A percentile compares a stretch with the other conserved stretches of the same genome.
Conservation (phyloP, 768 basidiomycete genomes). For the Pleurotus djamor region DNA sequence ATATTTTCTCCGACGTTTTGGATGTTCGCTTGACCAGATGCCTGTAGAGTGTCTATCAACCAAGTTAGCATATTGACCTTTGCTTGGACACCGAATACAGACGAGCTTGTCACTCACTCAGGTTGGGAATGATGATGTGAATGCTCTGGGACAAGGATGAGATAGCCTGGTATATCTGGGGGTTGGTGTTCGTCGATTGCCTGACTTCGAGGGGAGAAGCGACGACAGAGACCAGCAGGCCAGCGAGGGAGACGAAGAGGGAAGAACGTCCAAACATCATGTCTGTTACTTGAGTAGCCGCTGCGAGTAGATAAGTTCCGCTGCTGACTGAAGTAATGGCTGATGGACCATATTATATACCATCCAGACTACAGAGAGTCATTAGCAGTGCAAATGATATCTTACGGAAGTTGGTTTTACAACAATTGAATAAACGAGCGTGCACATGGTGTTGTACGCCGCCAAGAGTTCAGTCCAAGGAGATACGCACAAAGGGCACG, state of each 20-base stretch:
- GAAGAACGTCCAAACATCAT: conserved; percentile 27
- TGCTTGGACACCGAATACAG: neutral
- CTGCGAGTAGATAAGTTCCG: too few relatives aligned
- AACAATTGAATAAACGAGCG: too few relatives aligned
- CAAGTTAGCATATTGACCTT: neutral
- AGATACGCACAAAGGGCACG: too few relatives aligned
- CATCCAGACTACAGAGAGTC: too few relatives aligned
- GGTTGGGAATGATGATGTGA: conserved; percentile 18
- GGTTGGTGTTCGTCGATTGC: conserved; percentile 30
- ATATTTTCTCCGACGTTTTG: conserved; percentile 25
- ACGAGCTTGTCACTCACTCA: conserved; percentile 18
- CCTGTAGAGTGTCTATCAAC: conserved; percentile 22
- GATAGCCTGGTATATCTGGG: conserved; percentile 22
- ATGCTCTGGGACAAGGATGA: conserved; percentile 19
- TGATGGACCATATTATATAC: too few relatives aligned
- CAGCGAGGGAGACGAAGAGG: conserved; percentile 21
- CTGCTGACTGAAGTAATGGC: too few relatives aligned
- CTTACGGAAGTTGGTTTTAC: too few relatives aligned
- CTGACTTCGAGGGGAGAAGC: conserved; percentile 25
- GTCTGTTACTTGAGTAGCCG: neutral
- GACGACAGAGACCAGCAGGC: conserved; percentile 18
- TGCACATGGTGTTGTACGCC: too few relatives aligned
- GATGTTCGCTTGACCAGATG: conserved; percentile 24
- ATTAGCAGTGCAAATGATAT: too few relatives aligned
- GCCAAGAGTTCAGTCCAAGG: too few relatives aligned